Evolutionary conservation across 768 basidiomycete species (phyloP).

Genomic region (Termitomyces sp.): DNA sequence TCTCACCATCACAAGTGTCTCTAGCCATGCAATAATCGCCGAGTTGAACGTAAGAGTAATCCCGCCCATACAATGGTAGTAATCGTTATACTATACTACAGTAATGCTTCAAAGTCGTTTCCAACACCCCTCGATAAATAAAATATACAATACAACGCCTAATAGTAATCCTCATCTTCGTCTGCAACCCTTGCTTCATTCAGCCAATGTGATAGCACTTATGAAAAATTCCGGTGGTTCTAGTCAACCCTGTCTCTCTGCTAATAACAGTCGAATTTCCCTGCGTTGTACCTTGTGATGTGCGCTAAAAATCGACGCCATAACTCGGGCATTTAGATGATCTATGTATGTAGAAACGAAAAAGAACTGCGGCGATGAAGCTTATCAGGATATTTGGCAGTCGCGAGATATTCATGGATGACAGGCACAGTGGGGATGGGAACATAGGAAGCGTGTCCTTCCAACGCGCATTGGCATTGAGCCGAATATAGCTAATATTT

Average conservation of each 20-base stretch:
- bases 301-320: slow-evolving; percentile 11
- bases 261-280: no score
- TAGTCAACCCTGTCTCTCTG: slow-evolving; percentile 6
- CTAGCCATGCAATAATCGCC: no score
- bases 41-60: no score
- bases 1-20: no score
- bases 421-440: slow-evolving; percentile 12
- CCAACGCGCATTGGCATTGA: slow-evolving; percentile 22
- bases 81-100: no score
- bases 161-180: background rate
- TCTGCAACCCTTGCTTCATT: no score
- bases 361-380: slow-evolving; percentile 10
- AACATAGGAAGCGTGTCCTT: slow-evolving; percentile 13
- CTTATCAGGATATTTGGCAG: slow-evolving; percentile 16
- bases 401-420: slow-evolving; percentile 15
- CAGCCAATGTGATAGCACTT: slow-evolving; percentile 1
- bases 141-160: background rate
- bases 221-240: background rate
- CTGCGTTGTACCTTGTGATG: background rate
- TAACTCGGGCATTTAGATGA: slow-evolving; percentile 11
- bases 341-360: slow-evolving; percentile 11
- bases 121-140: background rate
- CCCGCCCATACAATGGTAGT: no score
- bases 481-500: slow-evolving; percentile 22
- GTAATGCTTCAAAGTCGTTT: slow-evolving; percentile 13